phyloP scores from a whole-genome alignment of 306 rosid species.

The Trichosanthes cucumerina region DNA sequence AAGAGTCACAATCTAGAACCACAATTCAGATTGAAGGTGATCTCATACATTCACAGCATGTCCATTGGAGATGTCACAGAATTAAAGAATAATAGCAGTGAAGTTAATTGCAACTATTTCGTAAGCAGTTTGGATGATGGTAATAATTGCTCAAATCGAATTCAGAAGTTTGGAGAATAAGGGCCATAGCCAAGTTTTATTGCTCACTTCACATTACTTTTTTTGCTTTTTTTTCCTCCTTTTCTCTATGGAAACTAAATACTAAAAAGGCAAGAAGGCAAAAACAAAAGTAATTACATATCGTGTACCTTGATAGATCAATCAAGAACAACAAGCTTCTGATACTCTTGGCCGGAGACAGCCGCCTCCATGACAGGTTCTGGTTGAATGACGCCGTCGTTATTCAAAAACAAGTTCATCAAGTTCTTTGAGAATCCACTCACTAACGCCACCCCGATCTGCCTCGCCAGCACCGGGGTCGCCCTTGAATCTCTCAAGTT shows the following conservation, averaged over 20 bases:
- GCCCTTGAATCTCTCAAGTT: slow-evolving; percentile 19
- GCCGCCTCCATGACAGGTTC: slow-evolving; percentile 17
- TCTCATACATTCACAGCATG: too few species aligned
- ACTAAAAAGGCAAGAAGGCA: background rate
- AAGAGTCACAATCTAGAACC: too few species aligned
- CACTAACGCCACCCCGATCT: slow-evolving; percentile 24
- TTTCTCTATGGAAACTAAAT: background rate
- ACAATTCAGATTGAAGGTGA: too few species aligned
- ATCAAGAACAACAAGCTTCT: slow-evolving; percentile 24
- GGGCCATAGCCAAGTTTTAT: too few species aligned
- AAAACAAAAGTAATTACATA: background rate
- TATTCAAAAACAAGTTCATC: slow-evolving; percentile 14
- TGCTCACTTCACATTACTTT: too few species aligned
- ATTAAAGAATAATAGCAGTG: too few species aligned
- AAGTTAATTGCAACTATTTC: too few species aligned
- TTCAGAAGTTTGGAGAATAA: too few species aligned
- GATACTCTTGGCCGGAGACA: slow-evolving; percentile 19
- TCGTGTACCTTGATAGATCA: slow-evolving; percentile 6
- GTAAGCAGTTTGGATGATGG: too few species aligned
- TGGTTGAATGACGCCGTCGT: slow-evolving; percentile 13
- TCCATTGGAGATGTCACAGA: too few species aligned
- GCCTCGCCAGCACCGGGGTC: slow-evolving; percentile 10
- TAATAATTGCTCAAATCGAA: too few species aligned
- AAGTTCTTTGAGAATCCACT: slow-evolving; percentile 30
- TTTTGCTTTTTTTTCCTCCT: background rate